phyloP scores from a whole-genome alignment of 441 rosid genomes.

The Adansonia grandidieri region DNA sequence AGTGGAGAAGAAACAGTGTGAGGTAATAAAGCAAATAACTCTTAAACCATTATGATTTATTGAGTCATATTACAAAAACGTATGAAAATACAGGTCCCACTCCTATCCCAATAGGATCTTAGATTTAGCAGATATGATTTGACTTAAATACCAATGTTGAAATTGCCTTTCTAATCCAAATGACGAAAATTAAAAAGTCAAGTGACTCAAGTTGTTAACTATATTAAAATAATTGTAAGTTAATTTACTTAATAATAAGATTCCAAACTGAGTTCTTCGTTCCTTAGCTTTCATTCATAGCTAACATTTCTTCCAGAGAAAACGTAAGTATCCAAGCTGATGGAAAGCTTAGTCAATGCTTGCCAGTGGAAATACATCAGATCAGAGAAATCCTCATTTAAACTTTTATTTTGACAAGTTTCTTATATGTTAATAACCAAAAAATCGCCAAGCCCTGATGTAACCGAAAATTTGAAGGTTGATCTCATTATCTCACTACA shows the following conservation, averaged over 20 bases:
- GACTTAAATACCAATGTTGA: neutral
- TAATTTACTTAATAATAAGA: neutral
- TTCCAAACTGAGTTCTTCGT: neutral
- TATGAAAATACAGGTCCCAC: neutral
- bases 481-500: neutral
- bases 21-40: neutral
- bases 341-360: neutral
- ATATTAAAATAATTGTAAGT: neutral
- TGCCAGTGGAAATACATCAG: neutral
- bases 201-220: neutral
- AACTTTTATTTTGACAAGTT: neutral
- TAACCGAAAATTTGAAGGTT: neutral
- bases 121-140: neutral
- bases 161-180: conserved; percentile 7
- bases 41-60: neutral
- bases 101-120: neutral
- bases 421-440: neutral
- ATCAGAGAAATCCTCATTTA: neutral
- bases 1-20: neutral
- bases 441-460: neutral
- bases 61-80: neutral
- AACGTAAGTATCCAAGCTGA: neutral
- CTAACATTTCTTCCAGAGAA: neutral
- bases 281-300: neutral
- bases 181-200: neutral